These are phyloP conservation scores for Salix koriyanagi DNA, from an alignment of 345 rosid genomes.

Conservation along the genomic window DNA sequence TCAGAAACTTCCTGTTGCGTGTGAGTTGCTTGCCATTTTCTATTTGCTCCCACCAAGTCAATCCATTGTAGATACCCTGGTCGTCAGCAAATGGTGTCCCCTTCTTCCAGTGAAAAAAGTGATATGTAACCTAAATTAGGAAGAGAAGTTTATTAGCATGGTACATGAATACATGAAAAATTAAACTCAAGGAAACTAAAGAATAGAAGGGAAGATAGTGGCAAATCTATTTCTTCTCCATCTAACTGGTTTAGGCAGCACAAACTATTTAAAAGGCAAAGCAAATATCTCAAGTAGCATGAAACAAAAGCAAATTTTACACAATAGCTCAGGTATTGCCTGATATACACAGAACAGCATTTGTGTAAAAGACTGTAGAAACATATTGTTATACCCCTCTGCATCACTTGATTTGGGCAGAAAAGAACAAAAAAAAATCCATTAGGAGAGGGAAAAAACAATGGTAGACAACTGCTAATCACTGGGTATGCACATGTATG, in stretches of 20 bases:
- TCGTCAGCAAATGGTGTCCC: conserved; percentile 97
- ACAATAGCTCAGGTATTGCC: not conserved
- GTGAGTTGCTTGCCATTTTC: conserved; percentile 95
- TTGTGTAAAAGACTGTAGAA: not conserved
- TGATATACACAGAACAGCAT: not conserved
- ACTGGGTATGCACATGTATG: not conserved
- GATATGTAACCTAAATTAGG: conserved; percentile 74
- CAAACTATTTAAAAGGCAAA: not conserved
- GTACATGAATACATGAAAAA: not conserved
- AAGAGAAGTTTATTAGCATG: not conserved
- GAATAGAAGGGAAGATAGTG: not conserved
- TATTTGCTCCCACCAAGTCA: conserved; percentile 99
- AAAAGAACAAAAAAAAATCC: not conserved
- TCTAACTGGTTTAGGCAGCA: not conserved
- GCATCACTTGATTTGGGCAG: not conserved
- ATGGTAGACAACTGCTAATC: not conserved
- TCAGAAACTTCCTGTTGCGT: conserved; percentile 86
- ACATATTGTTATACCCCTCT: not conserved
- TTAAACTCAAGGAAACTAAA: not conserved
- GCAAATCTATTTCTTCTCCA: not conserved
- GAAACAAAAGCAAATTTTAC: not conserved
- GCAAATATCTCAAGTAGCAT: not conserved
- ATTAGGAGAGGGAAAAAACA: not conserved
- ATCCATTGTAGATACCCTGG: conserved; percentile 86
- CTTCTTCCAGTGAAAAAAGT: conserved; percentile 97